phyloP scores from a whole-genome alignment of 2,329 filamentous ascomycete genomes.

The Alternaria tenuissima region DNA sequence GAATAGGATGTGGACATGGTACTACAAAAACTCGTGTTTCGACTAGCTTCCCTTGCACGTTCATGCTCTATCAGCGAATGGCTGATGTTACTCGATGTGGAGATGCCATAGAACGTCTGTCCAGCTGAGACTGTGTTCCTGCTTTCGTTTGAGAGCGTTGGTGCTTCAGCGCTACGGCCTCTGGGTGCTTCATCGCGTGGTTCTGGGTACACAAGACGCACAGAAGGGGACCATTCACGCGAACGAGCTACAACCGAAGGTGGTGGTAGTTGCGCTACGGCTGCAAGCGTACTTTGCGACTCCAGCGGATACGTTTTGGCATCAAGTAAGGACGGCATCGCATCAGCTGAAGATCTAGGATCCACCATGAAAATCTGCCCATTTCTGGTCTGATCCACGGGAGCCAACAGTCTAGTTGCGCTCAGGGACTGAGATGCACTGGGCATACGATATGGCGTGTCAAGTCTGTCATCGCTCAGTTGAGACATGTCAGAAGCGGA shows the following conservation, averaged over 20 bases:
- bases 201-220: conserved; percentile 27
- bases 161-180: conserved; percentile 18
- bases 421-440: conserved; percentile 7
- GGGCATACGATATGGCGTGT: conserved; percentile 1
- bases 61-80: conserved; percentile 30
- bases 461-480: neutral
- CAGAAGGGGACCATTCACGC: conserved; percentile 25
- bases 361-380: conserved; percentile 12
- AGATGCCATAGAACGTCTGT: conserved; percentile 35
- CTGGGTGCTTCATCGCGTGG: conserved; percentile 31
- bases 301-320: conserved; percentile 7
- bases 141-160: conserved; percentile 23
- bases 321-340: conserved; percentile 5
- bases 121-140: conserved; percentile 32
- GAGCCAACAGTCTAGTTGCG: neutral
- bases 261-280: conserved; percentile 20
- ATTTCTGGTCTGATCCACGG: conserved; percentile 23
- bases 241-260: conserved; percentile 20
- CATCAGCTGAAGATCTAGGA: conserved; percentile 17
- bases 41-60: conserved; percentile 27
- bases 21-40: conserved; percentile 46
- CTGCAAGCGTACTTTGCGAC: conserved; percentile 6
- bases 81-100: conserved; percentile 23
- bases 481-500: neutral
- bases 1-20: conserved; percentile 47